Evolutionary conservation across 257 asterid species (phyloP).

Genomic region (Nicotiana sylvestris): DNA sequence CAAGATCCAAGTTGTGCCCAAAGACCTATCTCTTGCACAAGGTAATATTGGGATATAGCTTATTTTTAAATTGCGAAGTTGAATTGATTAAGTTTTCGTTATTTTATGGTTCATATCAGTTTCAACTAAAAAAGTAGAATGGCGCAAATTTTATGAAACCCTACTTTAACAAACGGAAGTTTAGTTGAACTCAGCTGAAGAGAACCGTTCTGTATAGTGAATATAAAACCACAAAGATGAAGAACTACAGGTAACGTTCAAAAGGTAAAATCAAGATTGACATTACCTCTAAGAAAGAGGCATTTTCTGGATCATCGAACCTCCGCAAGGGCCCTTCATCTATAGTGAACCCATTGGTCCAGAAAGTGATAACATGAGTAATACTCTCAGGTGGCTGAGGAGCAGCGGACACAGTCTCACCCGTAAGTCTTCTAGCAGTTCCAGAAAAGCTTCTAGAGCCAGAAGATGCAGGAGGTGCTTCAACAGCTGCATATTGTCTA

Average conservation of each 20-base stretch:
- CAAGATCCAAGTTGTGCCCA: neutral
- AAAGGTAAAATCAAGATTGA: neutral
- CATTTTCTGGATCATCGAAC: conserved; percentile 77
- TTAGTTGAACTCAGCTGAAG: neutral
- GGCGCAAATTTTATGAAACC: neutral
- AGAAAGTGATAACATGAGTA: conserved; percentile 50
- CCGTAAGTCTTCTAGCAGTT: conserved; percentile 68
- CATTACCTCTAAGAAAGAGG: conserved; percentile 67
- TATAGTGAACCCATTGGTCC: conserved; percentile 82
- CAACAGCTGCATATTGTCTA: conserved; percentile 57
- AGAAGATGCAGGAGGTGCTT: conserved; percentile 56
- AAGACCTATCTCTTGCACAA: neutral
- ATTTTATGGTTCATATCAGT: neutral
- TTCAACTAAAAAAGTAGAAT: neutral
- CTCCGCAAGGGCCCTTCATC: conserved; percentile 78
- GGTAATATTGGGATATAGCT: neutral
- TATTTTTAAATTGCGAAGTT: neutral
- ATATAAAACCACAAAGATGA: neutral
- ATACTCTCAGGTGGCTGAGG: conserved; percentile 54
- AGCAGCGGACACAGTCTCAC: conserved; percentile 47
- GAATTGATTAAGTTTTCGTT: neutral
- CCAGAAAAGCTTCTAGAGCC: conserved; percentile 73
- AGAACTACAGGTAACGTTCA: neutral
- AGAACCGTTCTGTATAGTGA: neutral
- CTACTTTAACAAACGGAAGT: neutral